Evolutionary conservation across 129 eudicot genomes (phyloP).

Genomic region (Ambrosia trifida): DNA sequence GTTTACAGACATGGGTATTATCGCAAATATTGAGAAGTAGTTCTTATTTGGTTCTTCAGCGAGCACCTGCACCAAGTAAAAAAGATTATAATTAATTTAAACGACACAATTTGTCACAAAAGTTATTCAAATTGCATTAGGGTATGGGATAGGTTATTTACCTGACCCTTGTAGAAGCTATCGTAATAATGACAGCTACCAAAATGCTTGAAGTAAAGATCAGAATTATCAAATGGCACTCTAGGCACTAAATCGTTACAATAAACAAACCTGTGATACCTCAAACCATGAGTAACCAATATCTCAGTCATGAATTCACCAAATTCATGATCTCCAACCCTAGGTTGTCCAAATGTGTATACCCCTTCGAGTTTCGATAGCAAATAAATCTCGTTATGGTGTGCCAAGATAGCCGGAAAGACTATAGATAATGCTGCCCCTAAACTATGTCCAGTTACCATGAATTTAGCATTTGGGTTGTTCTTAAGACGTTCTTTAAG

Average conservation of each 20-base stretch:
- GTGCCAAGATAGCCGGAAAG: slow-evolving; percentile 53
- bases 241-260: slow-evolving; percentile 62
- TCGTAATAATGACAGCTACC: slow-evolving; percentile 54
- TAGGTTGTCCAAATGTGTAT: slow-evolving; percentile 74
- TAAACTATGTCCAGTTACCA: slow-evolving; percentile 70
- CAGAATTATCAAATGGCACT: slow-evolving; percentile 53
- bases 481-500: slow-evolving; percentile 31
- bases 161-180: slow-evolving; percentile 63
- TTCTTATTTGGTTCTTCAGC: slow-evolving; percentile 67
- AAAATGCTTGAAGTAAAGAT: slow-evolving; percentile 51
- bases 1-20: slow-evolving; percentile 41
- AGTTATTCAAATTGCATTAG: not conserved
- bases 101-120: not conserved
- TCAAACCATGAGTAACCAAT: slow-evolving; percentile 29
- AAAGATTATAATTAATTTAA: not conserved
- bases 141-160: slow-evolving; percentile 3
- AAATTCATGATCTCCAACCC: slow-evolving; percentile 61
- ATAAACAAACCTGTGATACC: slow-evolving; percentile 60
- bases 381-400: slow-evolving; percentile 38
- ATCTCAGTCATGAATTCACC: slow-evolving; percentile 47
- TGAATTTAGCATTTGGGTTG: slow-evolving; percentile 41
- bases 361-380: slow-evolving; percentile 52
- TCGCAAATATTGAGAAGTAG: slow-evolving; percentile 44
- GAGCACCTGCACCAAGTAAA: slow-evolving; percentile 38
- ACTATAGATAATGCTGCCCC: slow-evolving; percentile 59